Evolutionary conservation across 768 basidiomycete genomes (phyloP), one percentile per base, ranked within the genome.

Genomic region (Phanerochaete sordida): DNA sequence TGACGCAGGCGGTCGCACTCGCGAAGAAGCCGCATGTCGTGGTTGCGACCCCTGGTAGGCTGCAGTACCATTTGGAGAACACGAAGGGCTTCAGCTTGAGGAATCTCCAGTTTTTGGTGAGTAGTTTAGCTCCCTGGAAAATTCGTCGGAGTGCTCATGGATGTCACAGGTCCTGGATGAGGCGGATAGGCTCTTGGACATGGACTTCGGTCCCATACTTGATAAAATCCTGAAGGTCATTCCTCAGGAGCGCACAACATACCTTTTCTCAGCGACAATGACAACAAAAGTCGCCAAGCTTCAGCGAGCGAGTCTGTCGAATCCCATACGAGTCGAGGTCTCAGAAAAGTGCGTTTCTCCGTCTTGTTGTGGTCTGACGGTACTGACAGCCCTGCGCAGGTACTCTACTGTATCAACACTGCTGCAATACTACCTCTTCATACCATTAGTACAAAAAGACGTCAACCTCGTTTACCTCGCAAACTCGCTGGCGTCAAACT

Each of bases 221-320:
- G 96, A 98, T 78, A 94, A 93, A 77, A 95, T 99, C 68, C 81
- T 99, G 35, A 96, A 95, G 75, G 84, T 93, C 39, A 88, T 99
- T 63, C 97, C 96, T 23, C 92, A 87, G 68, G 95, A 98, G 66
- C 84, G 97, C 12, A 91, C 89, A 30, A 99, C 97, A 2, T 98
- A 94, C 70, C 82, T 99, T 1, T 99, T 95, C 77, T 98, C 96
- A 13, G 97, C 96, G 6, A 98, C 96, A 23, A 98, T 99, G 96
- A 96, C 97, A 12, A 94, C 93, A 15, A 98, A 98, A 75, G 94
- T 99, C 3, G 93, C 91, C 12, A 98, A 98, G 74, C 79, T 99
- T 12, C 96, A 98, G 72, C 77, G 96, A 56, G 95, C 97, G 31
- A 95, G 93, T 78, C 78, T 98, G 69, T 83, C 84, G 31, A 95